A percentile compares a stretch with the other conserved stretches of the same genome.
Conservation (phyloP, 208 protist species). For the Leishmania gerbilli region DNA sequence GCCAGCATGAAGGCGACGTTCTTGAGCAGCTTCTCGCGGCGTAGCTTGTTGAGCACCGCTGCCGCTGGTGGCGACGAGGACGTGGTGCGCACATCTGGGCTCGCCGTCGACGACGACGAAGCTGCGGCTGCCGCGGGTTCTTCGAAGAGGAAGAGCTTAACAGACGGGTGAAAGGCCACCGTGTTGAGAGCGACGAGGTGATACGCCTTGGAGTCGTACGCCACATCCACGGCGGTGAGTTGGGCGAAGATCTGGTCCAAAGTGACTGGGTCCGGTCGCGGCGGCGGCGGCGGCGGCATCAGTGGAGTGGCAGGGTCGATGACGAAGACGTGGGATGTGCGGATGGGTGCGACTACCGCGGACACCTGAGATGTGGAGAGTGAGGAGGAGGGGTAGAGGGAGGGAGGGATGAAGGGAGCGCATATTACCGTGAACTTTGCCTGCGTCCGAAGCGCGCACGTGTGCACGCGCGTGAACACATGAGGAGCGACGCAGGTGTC, state of each 20-base stretch:
- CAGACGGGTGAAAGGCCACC: constrained; percentile 77
- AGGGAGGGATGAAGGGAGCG: background rate
- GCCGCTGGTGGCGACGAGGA: background rate
- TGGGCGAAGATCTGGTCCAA: constrained; percentile 78
- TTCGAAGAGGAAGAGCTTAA: constrained; percentile 86
- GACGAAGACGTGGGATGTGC: background rate
- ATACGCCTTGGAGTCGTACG: constrained; percentile 65
- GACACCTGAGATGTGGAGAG: background rate
- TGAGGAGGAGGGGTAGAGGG: background rate
- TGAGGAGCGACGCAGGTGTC: background rate
- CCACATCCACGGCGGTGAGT: constrained; percentile 43
- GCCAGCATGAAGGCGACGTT: constrained; percentile 75
- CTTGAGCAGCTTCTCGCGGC: constrained; percentile 63
- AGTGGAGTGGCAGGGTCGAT: background rate
- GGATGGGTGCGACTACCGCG: background rate
- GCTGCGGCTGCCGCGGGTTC: constrained; percentile 8
- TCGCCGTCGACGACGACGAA: background rate
- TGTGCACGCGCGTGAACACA: constrained; percentile 10
- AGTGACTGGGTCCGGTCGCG: constrained; percentile 80
- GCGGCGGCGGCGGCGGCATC: constrained; percentile 40
- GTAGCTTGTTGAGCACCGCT: constrained; percentile 24
- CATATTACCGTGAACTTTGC: background rate
- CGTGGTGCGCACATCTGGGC: no score
- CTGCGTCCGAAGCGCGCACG: background rate
- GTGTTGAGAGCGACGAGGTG: constrained; percentile 80